These are phyloP conservation scores for Lobosporangium transversale DNA, from an alignment of 192 early-diverging fungal genomes.

Conservation along the genomic window DNA sequence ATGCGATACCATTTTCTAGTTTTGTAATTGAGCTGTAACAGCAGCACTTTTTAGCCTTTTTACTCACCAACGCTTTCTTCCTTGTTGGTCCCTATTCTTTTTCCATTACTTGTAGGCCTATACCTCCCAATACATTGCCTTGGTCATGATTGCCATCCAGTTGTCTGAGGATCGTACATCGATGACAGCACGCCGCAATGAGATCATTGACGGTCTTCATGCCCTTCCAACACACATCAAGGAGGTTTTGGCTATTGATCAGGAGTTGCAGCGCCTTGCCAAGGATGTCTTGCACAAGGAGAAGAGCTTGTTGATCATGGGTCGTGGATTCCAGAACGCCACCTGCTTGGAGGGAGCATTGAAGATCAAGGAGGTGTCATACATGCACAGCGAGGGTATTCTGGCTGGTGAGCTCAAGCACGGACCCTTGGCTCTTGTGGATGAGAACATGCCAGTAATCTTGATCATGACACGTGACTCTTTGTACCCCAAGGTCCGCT, in stretches of 20 bases:
- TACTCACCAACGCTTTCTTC: too few species aligned
- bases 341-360: conserved; percentile 97
- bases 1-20: too few species aligned
- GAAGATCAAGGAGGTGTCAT: conserved; percentile 99
- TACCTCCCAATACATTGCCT: conserved; percentile 98
- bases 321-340: conserved; percentile 97
- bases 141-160: conserved; percentile 98
- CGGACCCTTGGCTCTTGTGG: conserved; percentile 95
- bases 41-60: too few species aligned
- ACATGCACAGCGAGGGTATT: conserved; percentile 99
- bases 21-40: too few species aligned
- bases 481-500: conserved; percentile 92
- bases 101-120: conserved; percentile 79
- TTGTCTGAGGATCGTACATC: conserved; percentile 92
- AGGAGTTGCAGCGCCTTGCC: conserved; percentile 84
- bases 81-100: too few species aligned
- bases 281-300: conserved; percentile 82
- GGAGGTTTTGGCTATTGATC: conserved; percentile 88
- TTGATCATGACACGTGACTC: conserved; percentile 97
- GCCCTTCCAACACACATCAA: conserved; percentile 93
- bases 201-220: conserved; percentile 93
- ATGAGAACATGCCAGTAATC: conserved; percentile 97
- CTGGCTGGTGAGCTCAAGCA: conserved; percentile 99
- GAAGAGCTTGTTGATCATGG: conserved; percentile 93
- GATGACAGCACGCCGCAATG: conserved; percentile 86